Conservation (phyloP, 2,329 filamentous ascomycete genomes). For the Colletotrichum sp. region DNA sequence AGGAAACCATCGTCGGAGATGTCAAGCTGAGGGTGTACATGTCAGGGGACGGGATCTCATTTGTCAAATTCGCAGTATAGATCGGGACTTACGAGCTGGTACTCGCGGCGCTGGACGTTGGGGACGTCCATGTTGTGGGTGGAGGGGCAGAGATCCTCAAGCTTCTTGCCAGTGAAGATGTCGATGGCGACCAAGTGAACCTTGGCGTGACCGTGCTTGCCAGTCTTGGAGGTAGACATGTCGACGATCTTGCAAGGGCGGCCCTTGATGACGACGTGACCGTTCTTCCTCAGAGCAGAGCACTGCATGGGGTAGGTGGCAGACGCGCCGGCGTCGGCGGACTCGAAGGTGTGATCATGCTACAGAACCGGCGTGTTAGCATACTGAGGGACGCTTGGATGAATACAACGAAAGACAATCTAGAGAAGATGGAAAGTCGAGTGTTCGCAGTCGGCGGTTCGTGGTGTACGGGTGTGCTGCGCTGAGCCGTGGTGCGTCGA, state of each 20-base stretch:
- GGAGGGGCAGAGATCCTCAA: constrained; percentile 98
- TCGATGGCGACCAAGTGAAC: constrained; percentile 97
- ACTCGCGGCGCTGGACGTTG: constrained; percentile 88
- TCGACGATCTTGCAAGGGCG: constrained; percentile 99
- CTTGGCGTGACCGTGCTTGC: constrained; percentile 99
- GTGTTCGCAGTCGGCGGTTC: neutral
- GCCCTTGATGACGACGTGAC: constrained; percentile 96
- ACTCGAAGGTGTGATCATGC: constrained; percentile 82
- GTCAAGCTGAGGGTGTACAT: constrained; percentile 69
- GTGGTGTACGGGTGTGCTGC: neutral
- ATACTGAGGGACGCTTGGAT: neutral
- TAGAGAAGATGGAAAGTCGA: neutral
- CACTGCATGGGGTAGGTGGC: constrained; percentile 97
- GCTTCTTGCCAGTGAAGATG: constrained; percentile 99
- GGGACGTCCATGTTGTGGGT: constrained; percentile 99
- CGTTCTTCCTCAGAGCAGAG: constrained; percentile 99
- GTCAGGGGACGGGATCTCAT: constrained; percentile 11
- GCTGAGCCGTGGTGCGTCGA: constrained; percentile 18
- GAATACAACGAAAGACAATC: neutral
- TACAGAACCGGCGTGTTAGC: constrained; percentile 33
- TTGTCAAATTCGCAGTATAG: neutral
- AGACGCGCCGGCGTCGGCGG: constrained; percentile 95
- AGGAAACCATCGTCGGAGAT: constrained; percentile 95
- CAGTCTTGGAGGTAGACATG: constrained; percentile 99
- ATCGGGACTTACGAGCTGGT: constrained; percentile 81